phyloP scores from a whole-genome alignment of 257 asterid genomes.

The Perilla frutescens region DNA sequence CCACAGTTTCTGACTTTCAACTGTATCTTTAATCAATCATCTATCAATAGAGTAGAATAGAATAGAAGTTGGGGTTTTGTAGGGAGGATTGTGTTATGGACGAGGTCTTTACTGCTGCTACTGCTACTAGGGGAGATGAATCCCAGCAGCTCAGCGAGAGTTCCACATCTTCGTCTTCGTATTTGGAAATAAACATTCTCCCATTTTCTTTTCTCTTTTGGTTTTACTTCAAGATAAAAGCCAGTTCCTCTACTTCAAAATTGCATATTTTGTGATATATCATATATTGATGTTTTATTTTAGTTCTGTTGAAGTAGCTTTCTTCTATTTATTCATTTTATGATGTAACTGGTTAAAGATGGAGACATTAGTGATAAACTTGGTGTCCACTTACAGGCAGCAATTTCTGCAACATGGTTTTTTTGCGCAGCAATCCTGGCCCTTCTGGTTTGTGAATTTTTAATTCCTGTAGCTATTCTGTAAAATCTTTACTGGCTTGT shows the following conservation, averaged over 20 bases:
- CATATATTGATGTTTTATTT: neutral
- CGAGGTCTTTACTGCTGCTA: constrained; percentile 46
- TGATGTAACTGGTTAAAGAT: neutral
- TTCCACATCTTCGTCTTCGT: constrained; percentile 51
- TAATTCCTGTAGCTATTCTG: constrained; percentile 18
- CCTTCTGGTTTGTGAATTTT: constrained; percentile 65
- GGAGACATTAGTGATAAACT: constrained; percentile 12
- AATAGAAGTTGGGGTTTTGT: constrained; percentile 34
- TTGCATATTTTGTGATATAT: neutral
- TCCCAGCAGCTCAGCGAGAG: constrained; percentile 43
- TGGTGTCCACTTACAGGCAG: constrained; percentile 61
- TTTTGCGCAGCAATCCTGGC: constrained; percentile 82
- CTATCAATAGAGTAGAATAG: constrained; percentile 23
- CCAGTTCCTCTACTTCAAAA: neutral
- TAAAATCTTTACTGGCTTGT: neutral
- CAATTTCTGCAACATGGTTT: constrained; percentile 89
- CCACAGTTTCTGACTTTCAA: constrained; percentile 40
- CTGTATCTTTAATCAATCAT: constrained; percentile 19
- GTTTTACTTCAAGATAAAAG: neutral
- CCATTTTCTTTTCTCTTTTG: neutral
- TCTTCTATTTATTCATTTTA: neutral
- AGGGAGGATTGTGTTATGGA: constrained; percentile 60
- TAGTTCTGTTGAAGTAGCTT: neutral
- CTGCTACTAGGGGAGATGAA: constrained; percentile 44
- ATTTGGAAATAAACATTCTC: neutral